Percentiles rank a stretch among this genome's conserved stretches.
Conservation (phyloP, 352 stramenopile genomes). For the Globisporangium barbulae region DNA sequence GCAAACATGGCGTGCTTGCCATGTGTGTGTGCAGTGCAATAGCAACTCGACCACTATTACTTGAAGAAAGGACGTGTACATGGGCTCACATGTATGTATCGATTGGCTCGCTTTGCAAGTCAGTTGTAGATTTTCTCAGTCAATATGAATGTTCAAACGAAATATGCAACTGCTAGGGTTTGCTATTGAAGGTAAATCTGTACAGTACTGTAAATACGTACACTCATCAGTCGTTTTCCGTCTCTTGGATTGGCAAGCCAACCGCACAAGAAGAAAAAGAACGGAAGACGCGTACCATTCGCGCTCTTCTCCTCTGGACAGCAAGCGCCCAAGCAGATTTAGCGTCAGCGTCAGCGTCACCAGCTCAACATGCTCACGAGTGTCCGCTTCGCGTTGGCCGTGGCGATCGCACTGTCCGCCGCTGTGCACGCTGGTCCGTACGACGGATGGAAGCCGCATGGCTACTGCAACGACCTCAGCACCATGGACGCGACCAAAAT, state of each 20-base stretch:
- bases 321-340: neutral
- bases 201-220: neutral
- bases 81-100: too few species aligned
- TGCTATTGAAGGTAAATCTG: neutral
- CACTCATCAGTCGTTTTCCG: conserved; percentile 9
- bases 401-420: conserved; percentile 17
- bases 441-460: conserved; percentile 74
- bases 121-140: neutral
- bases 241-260: neutral
- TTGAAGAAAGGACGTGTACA: too few species aligned
- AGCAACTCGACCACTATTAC: too few species aligned
- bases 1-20: too few species aligned
- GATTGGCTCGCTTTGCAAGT: too few species aligned
- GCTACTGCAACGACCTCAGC: conserved; percentile 76
- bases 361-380: conserved; percentile 5
- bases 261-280: neutral
- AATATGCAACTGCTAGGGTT: neutral
- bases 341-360: neutral
- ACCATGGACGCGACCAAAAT: conserved; percentile 60
- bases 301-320: neutral
- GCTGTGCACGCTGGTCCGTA: conserved; percentile 36
- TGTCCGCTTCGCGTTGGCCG: conserved; percentile 25
- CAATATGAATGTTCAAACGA: neutral
- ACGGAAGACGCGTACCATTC: conserved; percentile 1
- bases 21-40: too few species aligned